phyloP scores from a whole-genome alignment of 192 early-diverging fungal genomes.

The Umbelopsis vinacea region DNA sequence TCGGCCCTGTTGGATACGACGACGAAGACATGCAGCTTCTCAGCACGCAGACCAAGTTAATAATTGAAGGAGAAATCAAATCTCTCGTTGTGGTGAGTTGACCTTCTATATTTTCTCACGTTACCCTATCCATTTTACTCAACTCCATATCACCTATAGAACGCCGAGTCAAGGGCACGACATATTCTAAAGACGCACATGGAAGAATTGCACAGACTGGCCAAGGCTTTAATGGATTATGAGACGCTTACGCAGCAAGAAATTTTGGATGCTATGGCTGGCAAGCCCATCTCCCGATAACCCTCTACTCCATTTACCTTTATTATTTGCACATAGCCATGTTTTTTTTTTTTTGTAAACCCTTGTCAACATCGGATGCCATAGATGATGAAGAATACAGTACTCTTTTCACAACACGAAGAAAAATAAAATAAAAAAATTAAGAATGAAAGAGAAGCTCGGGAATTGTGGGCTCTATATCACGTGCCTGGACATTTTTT shows the following conservation, averaged over 20 bases:
- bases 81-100: conserved; percentile 65
- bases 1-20: conserved; percentile 80
- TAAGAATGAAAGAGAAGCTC: no score
- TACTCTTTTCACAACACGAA: background rate
- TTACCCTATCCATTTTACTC: background rate
- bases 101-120: conserved; percentile 26
- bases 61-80: conserved; percentile 90
- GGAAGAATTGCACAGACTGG: conserved; percentile 89
- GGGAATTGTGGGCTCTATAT: no score
- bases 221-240: conserved; percentile 90
- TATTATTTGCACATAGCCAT: conserved; percentile 23
- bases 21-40: conserved; percentile 77
- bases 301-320: background rate
- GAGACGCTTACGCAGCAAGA: conserved; percentile 94
- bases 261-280: conserved; percentile 76
- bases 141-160: conserved; percentile 38
- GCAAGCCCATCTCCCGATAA: conserved; percentile 60
- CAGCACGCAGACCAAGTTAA: conserved; percentile 73
- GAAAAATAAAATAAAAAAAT: no score
- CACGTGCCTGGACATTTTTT: no score
- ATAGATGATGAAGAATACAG: conserved; percentile 18
- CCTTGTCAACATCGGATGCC: conserved; percentile 4
- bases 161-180: conserved; percentile 71
- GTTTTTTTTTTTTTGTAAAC: conserved; percentile 12
- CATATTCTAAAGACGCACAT: conserved; percentile 74